These are phyloP conservation scores for Crataegus laevigata DNA, from an alignment of 306 rosid species.

Conservation along the genomic window DNA sequence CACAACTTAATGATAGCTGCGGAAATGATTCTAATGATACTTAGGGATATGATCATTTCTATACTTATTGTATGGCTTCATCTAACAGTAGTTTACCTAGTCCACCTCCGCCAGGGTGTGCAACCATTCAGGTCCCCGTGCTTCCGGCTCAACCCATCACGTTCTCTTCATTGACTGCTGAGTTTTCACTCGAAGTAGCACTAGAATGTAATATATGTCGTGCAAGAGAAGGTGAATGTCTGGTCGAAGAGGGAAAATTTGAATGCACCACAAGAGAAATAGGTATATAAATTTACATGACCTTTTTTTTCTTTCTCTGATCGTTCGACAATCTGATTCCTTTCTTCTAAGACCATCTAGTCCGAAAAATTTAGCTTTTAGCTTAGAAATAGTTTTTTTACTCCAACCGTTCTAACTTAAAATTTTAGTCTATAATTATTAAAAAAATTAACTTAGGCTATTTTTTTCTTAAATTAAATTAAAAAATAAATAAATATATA, in stretches of 20 bases:
- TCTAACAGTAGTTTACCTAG: neutral
- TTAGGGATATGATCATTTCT: too few species aligned
- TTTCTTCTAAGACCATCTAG: too few species aligned
- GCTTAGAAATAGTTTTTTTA: too few species aligned
- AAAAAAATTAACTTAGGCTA: too few species aligned
- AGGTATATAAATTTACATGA: neutral
- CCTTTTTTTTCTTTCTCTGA: neutral
- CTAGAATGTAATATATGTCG: neutral
- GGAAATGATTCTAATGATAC: fast-evolving
- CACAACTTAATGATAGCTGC: fast-evolving
- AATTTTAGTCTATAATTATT: too few species aligned
- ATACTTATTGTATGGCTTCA: neutral
- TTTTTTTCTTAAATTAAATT: too few species aligned
- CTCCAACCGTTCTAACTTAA: too few species aligned
- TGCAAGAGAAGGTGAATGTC: neutral
- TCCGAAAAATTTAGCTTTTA: too few species aligned
- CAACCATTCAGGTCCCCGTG: neutral
- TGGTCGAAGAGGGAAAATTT: neutral
- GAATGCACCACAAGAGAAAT: neutral
- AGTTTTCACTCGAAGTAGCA: neutral
- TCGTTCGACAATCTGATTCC: neutral
- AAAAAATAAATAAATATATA: too few species aligned
- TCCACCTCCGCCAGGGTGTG: neutral
- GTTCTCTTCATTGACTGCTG: neutral
- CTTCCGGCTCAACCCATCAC: fast-evolving